Conservation (phyloP, 176 grass and related monocot genomes). For the Cenchrus americanus region DNA sequence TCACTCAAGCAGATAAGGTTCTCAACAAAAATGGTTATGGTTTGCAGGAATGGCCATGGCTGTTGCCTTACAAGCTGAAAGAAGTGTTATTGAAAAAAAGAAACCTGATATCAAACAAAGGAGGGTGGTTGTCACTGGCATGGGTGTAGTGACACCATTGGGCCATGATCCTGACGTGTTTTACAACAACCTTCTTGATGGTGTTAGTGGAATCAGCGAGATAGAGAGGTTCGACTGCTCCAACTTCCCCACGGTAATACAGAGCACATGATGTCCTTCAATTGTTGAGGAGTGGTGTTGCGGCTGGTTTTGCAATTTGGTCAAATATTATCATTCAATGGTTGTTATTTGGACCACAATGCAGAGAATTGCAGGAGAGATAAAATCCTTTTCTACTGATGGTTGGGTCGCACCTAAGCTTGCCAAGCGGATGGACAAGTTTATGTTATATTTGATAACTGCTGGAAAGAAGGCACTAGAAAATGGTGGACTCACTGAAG, state of each 20-base stretch:
- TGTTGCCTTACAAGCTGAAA: conserved; percentile 84
- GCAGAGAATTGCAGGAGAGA: conserved; percentile 99
- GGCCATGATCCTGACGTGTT: conserved; percentile 95
- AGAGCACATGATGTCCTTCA: conserved; percentile 2
- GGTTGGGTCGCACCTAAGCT: conserved; percentile 93
- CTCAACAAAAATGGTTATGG: conserved; percentile 32
- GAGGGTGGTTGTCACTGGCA: conserved; percentile 92
- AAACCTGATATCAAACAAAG: conserved; percentile 73
- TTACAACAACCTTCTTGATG: conserved; percentile 92
- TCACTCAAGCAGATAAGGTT: conserved; percentile 22
- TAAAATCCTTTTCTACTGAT: conserved; percentile 90
- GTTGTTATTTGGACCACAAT: conserved; percentile 42
- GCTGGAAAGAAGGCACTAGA: conserved; percentile 95
- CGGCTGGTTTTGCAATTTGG: conserved; percentile 30
- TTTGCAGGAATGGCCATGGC: conserved; percentile 79
- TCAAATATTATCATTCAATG: not conserved
- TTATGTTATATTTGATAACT: conserved; percentile 96
- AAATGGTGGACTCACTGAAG: conserved; percentile 89
- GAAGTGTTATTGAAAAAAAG: conserved; percentile 62
- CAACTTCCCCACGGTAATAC: conserved; percentile 84
- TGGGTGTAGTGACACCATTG: conserved; percentile 96
- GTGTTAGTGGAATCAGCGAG: conserved; percentile 87
- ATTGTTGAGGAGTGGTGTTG: not conserved
- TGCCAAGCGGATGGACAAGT: conserved; percentile 93
- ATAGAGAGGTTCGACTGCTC: conserved; percentile 95